Conservation (phyloP, 2,329 filamentous ascomycete species). For the Phaeosphaeriaceae sp. region DNA sequence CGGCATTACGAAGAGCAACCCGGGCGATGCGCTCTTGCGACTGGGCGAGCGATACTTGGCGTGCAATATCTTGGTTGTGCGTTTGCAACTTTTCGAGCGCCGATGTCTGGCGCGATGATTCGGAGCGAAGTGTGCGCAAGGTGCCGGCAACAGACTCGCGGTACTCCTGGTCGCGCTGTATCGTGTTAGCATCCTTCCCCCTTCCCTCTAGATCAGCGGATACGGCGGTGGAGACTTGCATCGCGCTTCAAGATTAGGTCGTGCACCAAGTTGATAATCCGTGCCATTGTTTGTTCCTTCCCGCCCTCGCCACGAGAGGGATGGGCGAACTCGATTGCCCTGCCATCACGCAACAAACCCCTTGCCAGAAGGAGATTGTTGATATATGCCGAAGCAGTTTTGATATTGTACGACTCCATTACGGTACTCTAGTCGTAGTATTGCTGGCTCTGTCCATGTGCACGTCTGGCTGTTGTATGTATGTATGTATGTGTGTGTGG, state of each 20-base stretch:
- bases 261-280: slow-evolving; percentile 91
- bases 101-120: slow-evolving; percentile 74
- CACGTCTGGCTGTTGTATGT: too few species aligned
- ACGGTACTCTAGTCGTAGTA: neutral
- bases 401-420: slow-evolving; percentile 59
- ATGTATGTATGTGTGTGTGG: too few species aligned
- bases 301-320: slow-evolving; percentile 69
- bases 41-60: slow-evolving; percentile 65
- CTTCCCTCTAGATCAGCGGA: neutral
- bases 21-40: slow-evolving; percentile 74
- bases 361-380: slow-evolving; percentile 71
- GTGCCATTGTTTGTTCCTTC: slow-evolving; percentile 74
- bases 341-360: slow-evolving; percentile 67
- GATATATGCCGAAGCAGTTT: slow-evolving; percentile 67
- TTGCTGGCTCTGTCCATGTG: too few species aligned
- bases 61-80: slow-evolving; percentile 62
- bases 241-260: slow-evolving; percentile 90
- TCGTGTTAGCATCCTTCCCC: slow-evolving; percentile 16
- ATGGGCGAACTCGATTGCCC: slow-evolving; percentile 81
- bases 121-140: slow-evolving; percentile 75
- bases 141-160: slow-evolving; percentile 82
- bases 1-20: slow-evolving; percentile 73
- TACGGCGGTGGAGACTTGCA: too few species aligned
- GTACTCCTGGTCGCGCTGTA: slow-evolving; percentile 86
- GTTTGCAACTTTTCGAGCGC: slow-evolving; percentile 67